Conservation (phyloP, 2,329 filamentous ascomycete genomes). For the Westerdykella ornata region DNA sequence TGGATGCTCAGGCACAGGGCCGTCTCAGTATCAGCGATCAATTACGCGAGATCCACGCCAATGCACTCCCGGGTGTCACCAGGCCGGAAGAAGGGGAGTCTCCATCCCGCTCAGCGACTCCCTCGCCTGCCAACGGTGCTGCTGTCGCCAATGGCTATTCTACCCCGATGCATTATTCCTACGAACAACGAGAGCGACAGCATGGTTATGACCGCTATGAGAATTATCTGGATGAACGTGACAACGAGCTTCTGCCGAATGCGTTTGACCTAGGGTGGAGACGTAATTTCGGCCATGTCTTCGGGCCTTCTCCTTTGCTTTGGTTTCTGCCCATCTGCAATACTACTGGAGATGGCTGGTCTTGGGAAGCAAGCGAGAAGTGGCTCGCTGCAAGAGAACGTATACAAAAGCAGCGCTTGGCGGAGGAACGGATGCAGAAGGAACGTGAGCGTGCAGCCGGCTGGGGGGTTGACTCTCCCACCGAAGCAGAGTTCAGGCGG, state of each 20-base stretch:
- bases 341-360: conserved; percentile 87
- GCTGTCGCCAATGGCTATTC: conserved; percentile 35
- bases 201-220: conserved; percentile 64
- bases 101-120: conserved; percentile 30
- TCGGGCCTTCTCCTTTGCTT: conserved; percentile 64
- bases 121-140: conserved; percentile 24
- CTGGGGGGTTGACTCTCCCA: conserved; percentile 51
- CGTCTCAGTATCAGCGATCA: conserved; percentile 54
- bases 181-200: conserved; percentile 54
- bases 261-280: conserved; percentile 87
- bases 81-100: conserved; percentile 75
- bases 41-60: conserved; percentile 73
- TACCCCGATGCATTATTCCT: conserved; percentile 38
- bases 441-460: conserved; percentile 60
- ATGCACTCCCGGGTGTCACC: conserved; percentile 71
- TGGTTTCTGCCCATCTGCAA: conserved; percentile 80
- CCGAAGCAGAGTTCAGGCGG: conserved; percentile 32
- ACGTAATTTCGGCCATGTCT: conserved; percentile 72
- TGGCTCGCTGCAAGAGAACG: conserved; percentile 68
- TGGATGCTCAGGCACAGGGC: conserved; percentile 39
- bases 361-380: conserved; percentile 75
- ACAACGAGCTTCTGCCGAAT: conserved; percentile 80
- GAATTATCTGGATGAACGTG: conserved; percentile 81
- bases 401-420: conserved; percentile 42
- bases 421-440: conserved; percentile 47